A percentile compares a stretch with the other conserved stretches of the same genome.
Conservation (phyloP, 192 early-diverging fungal genomes). For the Chytriomyces hyalinus region DNA sequence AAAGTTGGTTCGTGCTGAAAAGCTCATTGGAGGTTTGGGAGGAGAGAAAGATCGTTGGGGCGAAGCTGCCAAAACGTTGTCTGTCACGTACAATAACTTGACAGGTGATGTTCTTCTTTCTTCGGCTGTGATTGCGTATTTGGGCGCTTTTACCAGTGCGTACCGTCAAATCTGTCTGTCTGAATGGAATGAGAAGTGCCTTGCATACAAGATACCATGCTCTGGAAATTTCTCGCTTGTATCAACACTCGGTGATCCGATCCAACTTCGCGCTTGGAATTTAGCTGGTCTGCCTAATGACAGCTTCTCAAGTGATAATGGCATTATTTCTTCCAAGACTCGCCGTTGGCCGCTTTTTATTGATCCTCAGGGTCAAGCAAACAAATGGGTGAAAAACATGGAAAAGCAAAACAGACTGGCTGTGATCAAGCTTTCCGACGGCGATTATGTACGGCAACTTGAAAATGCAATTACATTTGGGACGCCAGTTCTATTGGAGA, state of each 20-base stretch:
- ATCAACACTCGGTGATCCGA: constrained; percentile 62
- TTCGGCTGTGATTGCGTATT: constrained; percentile 64
- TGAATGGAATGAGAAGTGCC: constrained; percentile 57
- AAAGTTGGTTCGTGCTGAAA: constrained; percentile 62
- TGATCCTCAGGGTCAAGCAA: constrained; percentile 68
- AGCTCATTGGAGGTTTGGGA: constrained; percentile 63
- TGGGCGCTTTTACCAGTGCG: constrained; percentile 63
- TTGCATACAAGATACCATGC: constrained; percentile 56
- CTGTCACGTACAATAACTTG: constrained; percentile 52
- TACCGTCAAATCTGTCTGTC: constrained; percentile 53
- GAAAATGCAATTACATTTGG: constrained; percentile 71
- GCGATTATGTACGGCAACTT: constrained; percentile 62
- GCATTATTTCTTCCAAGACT: constrained; percentile 62
- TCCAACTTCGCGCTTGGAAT: constrained; percentile 63
- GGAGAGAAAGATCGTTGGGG: constrained; percentile 68
- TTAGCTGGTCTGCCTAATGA: constrained; percentile 66
- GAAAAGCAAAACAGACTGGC: constrained; percentile 61
- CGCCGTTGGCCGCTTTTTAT: constrained; percentile 66
- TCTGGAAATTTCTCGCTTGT: constrained; percentile 55
- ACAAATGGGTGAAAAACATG: constrained; percentile 72
- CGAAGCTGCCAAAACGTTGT: constrained; percentile 54
- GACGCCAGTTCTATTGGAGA: constrained; percentile 65
- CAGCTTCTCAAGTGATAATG: constrained; percentile 64
- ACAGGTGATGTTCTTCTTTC: constrained; percentile 65
- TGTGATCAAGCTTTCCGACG: constrained; percentile 66